phyloP scores from a whole-genome alignment of 2,329 filamentous ascomycete species.

The Pseudonectria buxi region DNA sequence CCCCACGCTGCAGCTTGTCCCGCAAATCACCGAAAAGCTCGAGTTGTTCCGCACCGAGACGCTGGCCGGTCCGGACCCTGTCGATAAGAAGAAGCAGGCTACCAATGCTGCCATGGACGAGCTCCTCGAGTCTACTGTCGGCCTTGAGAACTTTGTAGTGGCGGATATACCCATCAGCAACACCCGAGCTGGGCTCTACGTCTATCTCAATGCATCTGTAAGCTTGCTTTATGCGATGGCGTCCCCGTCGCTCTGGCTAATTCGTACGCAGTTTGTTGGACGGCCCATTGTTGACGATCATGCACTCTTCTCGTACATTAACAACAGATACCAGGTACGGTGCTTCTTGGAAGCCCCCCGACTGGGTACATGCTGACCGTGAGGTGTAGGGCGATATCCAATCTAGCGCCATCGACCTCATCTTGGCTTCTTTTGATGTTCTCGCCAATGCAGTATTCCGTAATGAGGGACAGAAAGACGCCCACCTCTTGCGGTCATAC shows the following conservation, averaged over 20 bases:
- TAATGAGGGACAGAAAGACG: constrained; percentile 48
- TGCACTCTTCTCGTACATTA: constrained; percentile 70
- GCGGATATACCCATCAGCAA: constrained; percentile 64
- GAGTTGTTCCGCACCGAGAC: constrained; percentile 53
- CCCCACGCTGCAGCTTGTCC: constrained; percentile 49
- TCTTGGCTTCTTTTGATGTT: constrained; percentile 83
- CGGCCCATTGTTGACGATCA: constrained; percentile 78
- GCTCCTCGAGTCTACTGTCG: constrained; percentile 50
- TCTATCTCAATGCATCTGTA: constrained; percentile 78
- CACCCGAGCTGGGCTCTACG: constrained; percentile 74
- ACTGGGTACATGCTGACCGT: constrained; percentile 5
- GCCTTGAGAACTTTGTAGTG: constrained; percentile 47
- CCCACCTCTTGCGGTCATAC: constrained; percentile 77
- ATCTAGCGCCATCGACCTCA: constrained; percentile 70
- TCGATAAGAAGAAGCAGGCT: constrained; percentile 44
- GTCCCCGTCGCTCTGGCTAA: constrained; percentile 6
- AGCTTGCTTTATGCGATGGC: constrained; percentile 19
- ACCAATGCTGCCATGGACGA: constrained; percentile 47
- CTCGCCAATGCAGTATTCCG: constrained; percentile 79
- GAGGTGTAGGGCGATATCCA: constrained; percentile 65
- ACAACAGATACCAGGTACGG: constrained; percentile 73
- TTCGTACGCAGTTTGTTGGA: constrained; percentile 57
- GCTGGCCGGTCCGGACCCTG: constrained; percentile 47
- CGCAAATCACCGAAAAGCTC: constrained; percentile 46
- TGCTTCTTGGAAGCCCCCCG: not conserved